Evolutionary conservation across 2,329 filamentous ascomycete genomes (phyloP).

Genomic region (Ascochyta lentis): DNA sequence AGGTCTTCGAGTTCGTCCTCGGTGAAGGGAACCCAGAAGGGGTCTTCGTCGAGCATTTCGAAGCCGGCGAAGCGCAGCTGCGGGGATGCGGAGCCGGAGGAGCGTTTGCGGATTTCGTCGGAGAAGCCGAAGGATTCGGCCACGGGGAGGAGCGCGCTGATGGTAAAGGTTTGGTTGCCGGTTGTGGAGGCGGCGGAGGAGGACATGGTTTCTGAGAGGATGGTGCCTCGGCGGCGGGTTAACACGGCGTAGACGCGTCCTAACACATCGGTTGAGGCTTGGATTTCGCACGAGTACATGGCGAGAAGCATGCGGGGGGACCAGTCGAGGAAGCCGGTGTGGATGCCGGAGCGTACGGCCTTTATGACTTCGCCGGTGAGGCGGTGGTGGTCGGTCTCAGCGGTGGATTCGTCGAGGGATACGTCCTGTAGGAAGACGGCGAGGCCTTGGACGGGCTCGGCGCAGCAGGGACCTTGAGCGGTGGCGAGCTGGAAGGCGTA

Average conservation of each 20-base stretch:
- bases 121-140: conserved; percentile 95
- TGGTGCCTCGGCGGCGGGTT: conserved; percentile 87
- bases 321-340: conserved; percentile 91
- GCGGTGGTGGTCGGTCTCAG: conserved; percentile 70
- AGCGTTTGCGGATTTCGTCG: conserved; percentile 95
- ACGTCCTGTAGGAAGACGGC: conserved; percentile 90
- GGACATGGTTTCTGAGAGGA: conserved; percentile 88
- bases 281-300: conserved; percentile 98
- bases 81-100: conserved; percentile 86
- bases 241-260: conserved; percentile 97
- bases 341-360: conserved; percentile 82
- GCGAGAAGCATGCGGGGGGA: conserved; percentile 91
- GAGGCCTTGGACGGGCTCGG: conserved; percentile 91
- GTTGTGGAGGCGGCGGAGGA: conserved; percentile 93
- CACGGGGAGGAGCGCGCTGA: conserved; percentile 84
- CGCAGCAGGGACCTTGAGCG: conserved; percentile 85
- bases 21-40: conserved; percentile 96
- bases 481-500: conserved; percentile 95
- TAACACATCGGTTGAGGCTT: conserved; percentile 93
- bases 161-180: conserved; percentile 95
- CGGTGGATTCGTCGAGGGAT: conserved; percentile 62
- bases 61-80: conserved; percentile 94
- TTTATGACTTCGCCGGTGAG: conserved; percentile 94
- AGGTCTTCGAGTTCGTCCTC: conserved; percentile 97
- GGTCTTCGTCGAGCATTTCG: conserved; percentile 92